These are phyloP conservation scores for Pseudopithomyces maydicus DNA, from an alignment of 2,329 filamentous ascomycete genomes.

Conservation along the genomic window DNA sequence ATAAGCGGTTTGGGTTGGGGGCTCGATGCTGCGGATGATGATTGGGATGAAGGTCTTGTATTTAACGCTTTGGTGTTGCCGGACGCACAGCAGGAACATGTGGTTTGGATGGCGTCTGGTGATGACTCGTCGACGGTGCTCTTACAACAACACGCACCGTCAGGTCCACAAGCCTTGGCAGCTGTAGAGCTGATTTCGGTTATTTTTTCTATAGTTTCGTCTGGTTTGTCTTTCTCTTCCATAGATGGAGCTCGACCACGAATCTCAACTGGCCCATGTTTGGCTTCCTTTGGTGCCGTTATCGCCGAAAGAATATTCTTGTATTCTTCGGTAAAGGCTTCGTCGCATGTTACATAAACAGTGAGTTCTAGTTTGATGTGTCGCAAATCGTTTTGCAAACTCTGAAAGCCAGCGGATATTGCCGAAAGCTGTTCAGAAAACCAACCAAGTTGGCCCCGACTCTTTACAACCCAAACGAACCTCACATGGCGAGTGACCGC, in stretches of 20 bases:
- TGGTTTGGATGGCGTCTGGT: slow-evolving; percentile 29
- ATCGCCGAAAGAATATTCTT: slow-evolving; percentile 33
- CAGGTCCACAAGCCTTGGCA: slow-evolving; percentile 31
- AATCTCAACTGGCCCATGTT: slow-evolving; percentile 26
- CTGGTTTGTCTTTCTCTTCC: slow-evolving; percentile 20
- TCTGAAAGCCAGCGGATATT: slow-evolving; percentile 50
- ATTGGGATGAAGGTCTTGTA: slow-evolving; percentile 14
- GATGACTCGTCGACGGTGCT: slow-evolving; percentile 47
- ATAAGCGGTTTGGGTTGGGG: slow-evolving; percentile 25
- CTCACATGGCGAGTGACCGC: slow-evolving; percentile 56
- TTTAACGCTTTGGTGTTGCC: background rate
- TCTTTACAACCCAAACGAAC: slow-evolving; percentile 65
- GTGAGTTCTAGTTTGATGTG: slow-evolving; percentile 56
- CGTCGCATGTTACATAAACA: slow-evolving; percentile 62
- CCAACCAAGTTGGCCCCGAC: slow-evolving; percentile 58
- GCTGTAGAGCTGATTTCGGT: slow-evolving; percentile 21
- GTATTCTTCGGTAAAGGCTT: slow-evolving; percentile 51
- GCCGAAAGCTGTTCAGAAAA: slow-evolving; percentile 57
- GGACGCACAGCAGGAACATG: slow-evolving; percentile 22
- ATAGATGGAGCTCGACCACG: slow-evolving; percentile 19
- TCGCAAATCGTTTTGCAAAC: slow-evolving; percentile 41
- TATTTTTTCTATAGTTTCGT: slow-evolving; percentile 30
- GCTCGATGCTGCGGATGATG: slow-evolving; percentile 19
- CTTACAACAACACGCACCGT: slow-evolving; percentile 56
- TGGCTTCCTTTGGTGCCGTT: slow-evolving; percentile 20